Evolutionary conservation across 495 filamentous ascomycete species (phyloP).

Genomic region (Chaetomium fimeti): DNA sequence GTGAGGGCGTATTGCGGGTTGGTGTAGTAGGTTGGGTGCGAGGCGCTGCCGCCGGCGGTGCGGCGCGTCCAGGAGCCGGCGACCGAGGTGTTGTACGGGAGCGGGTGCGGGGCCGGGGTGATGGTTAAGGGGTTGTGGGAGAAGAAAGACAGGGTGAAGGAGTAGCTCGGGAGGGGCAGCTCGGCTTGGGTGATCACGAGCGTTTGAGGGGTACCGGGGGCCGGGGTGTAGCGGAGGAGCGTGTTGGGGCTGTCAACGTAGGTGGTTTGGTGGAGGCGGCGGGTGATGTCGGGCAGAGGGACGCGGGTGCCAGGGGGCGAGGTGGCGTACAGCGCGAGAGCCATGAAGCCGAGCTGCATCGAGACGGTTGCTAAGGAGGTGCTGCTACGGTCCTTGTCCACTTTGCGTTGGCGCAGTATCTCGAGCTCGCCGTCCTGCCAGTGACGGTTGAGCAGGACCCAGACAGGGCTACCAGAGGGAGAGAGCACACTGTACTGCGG

Average conservation of each 20-base stretch:
- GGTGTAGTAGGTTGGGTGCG: constrained; percentile 66
- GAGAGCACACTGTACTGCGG: constrained; percentile 77
- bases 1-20: constrained; percentile 83
- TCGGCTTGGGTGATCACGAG: constrained; percentile 76
- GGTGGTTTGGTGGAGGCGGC: constrained; percentile 61
- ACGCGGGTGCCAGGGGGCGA: constrained; percentile 63
- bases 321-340: constrained; percentile 73
- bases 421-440: constrained; percentile 57
- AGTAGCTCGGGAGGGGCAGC: constrained; percentile 64
- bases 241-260: constrained; percentile 94
- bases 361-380: constrained; percentile 42
- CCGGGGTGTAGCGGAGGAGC: constrained; percentile 71
- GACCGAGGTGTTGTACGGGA: constrained; percentile 54
- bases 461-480: constrained; percentile 60
- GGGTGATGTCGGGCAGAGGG: constrained; percentile 63
- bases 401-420: constrained; percentile 37
- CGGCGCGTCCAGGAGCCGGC: constrained; percentile 68
- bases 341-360: constrained; percentile 69
- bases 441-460: constrained; percentile 83
- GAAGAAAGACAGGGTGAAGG: constrained; percentile 82
- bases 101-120: constrained; percentile 57
- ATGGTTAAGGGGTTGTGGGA: constrained; percentile 60
- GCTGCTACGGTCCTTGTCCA: constrained; percentile 24
- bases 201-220: constrained; percentile 61
- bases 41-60: constrained; percentile 81